Evolutionary conservation across 257 asterid species (phyloP), one percentile per base, ranked within the genome.

Genomic region (Misopates orontium): DNA sequence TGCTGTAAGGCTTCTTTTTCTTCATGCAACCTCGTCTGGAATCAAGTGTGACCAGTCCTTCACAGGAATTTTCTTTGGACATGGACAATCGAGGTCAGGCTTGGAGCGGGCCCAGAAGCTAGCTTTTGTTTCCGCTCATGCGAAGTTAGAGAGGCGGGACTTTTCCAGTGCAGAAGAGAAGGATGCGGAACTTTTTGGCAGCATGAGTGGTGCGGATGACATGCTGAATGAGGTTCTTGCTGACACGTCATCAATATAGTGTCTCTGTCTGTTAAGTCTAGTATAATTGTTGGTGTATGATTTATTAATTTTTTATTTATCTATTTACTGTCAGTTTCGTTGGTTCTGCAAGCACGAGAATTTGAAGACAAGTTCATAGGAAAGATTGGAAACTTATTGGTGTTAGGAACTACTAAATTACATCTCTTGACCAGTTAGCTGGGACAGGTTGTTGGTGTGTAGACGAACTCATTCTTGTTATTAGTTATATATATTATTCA

Each of bases 1-100:
- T 23, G 97, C 97, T 0, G 84, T 77, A 51, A 85, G 97, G 88
- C 88, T 90, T 71, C 90, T 90, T 60, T 90, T 90, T 77, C 96
- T 90, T 48, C 96, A 83, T 23, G 97, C 96, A 25, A 90, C 96
- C 36, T 77, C 96, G 0, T 67, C 79, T 53, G 92, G 86, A 66
- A 60, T 84, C 16, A 87, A 87, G 71, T 77, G 75, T 18, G 83
- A 85, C 63, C 72, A 79, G 85, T 75, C 92, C 49, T 69, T 80
- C 54, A 69, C 81, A 57, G 84, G 80, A 76, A 77, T 83, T 83
- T 75, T 79, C 53, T 65, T 78, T 58, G 81, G 66, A 13, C 84
- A 79, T 72, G 82, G 80, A 9, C 78, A 69, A 23, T 70, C 95
- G 0, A 68, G 79, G 68, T 65, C 62, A 12, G 88, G 86, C 57